Evolutionary conservation across 1,284 basidiomycete species (phyloP).

Genomic region (Ustilago xerochloae): DNA sequence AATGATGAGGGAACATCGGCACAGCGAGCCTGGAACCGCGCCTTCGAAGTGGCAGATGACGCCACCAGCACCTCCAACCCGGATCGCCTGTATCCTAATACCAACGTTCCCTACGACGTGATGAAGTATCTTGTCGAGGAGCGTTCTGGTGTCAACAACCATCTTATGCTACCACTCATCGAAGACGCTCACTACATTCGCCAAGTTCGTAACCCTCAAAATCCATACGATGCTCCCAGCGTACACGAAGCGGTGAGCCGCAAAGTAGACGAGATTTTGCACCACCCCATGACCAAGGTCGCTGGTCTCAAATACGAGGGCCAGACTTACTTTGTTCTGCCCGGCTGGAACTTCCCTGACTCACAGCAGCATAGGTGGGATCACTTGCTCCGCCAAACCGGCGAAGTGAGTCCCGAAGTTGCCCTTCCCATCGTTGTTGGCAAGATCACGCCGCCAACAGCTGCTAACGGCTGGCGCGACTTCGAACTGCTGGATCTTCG

Average conservation of each 20-base stretch:
- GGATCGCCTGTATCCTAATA: neutral
- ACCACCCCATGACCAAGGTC: neutral
- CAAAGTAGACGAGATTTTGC: constrained; percentile 4
- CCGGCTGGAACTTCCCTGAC: neutral
- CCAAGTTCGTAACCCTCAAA: neutral
- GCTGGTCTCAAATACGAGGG: neutral
- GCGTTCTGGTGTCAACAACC: neutral
- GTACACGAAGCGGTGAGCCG: too few species aligned
- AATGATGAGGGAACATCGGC: too few species aligned
- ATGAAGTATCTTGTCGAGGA: constrained; percentile 6
- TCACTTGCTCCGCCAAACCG: neutral
- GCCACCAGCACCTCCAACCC: constrained; percentile 1
- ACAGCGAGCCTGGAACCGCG: neutral
- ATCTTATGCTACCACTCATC: neutral
- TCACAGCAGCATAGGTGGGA: neutral
- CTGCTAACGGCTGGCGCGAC: too few species aligned
- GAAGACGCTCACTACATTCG: neutral
- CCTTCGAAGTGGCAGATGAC: neutral
- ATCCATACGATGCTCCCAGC: neutral
- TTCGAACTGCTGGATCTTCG: neutral
- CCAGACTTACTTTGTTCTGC: constrained; percentile 3
- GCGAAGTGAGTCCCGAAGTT: neutral
- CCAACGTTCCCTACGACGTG: neutral
- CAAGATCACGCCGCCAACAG: too few species aligned
- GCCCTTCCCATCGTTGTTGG: neutral